Evolutionary conservation across 768 basidiomycete genomes (phyloP).

Genomic region (Exidia glandulosa): DNA sequence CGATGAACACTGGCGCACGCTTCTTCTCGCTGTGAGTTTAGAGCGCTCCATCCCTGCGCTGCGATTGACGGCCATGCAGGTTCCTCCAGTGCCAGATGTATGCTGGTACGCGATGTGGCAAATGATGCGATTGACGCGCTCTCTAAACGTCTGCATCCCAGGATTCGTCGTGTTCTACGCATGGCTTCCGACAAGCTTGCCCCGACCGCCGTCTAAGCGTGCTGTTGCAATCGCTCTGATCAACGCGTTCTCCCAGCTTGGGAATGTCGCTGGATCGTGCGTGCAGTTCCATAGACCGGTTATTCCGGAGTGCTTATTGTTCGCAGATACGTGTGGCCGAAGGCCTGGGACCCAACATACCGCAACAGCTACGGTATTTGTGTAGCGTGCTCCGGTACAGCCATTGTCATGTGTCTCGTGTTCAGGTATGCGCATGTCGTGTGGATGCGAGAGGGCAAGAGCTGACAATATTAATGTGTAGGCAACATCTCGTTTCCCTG

Average conservation of each 20-base stretch:
- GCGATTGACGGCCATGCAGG: conserved; percentile 21
- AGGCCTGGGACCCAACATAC: conserved; percentile 61
- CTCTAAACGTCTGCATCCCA: too few relatives aligned
- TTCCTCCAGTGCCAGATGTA: conserved; percentile 73
- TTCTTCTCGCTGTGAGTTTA: conserved; percentile 48
- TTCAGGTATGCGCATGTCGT: conserved; percentile 23
- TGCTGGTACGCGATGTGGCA: too few relatives aligned
- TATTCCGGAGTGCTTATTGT: not conserved
- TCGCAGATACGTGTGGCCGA: conserved; percentile 54
- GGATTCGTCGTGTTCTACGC: conserved; percentile 56
- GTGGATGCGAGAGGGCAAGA: not conserved
- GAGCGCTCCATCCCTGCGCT: not conserved
- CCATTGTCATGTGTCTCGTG: conserved; percentile 37
- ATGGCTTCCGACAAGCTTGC: conserved; percentile 48
- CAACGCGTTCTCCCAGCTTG: conserved; percentile 71
- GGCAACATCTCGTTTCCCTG: conserved; percentile 26
- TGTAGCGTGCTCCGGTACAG: conserved; percentile 36
- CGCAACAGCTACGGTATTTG: conserved; percentile 61
- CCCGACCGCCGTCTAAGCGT: conserved; percentile 76
- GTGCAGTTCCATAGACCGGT: conserved; percentile 17
- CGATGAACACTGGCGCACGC: conserved; percentile 48
- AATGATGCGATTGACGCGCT: too few relatives aligned
- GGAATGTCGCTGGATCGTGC: conserved; percentile 77
- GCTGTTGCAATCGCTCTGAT: conserved; percentile 78
- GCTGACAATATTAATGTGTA: not conserved